phyloP scores from a whole-genome alignment of 1,284 basidiomycete genomes.

The Heterobasidion parviporum region DNA sequence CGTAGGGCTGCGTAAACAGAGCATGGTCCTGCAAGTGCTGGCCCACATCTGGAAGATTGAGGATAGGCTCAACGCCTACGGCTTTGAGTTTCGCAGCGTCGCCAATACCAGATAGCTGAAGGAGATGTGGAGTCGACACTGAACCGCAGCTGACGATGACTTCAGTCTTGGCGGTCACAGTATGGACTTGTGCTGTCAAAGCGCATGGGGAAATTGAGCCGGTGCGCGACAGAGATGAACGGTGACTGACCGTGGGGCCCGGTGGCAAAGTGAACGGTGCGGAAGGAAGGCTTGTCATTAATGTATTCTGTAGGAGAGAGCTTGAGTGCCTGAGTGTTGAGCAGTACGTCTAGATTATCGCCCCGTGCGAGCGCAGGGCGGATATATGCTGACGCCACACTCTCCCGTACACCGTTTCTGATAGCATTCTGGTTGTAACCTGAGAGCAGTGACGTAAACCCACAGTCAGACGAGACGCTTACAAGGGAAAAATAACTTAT shows the following conservation, averaged over 20 bases:
- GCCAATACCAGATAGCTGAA: slow-evolving; percentile 38
- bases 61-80: slow-evolving; percentile 21
- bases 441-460: slow-evolving; percentile 1
- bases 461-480: not conserved
- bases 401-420: slow-evolving; percentile 22
- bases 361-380: slow-evolving; percentile 18
- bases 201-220: not conserved
- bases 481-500: not conserved
- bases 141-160: slow-evolving; percentile 27
- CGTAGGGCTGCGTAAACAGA: slow-evolving; percentile 10
- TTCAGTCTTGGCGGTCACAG: slow-evolving; percentile 16
- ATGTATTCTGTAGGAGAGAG: slow-evolving; percentile 21
- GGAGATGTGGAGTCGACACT: slow-evolving; percentile 29
- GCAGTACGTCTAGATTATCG: slow-evolving; percentile 33
- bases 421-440: slow-evolving; percentile 29
- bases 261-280: slow-evolving; percentile 23
- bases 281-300: slow-evolving; percentile 16
- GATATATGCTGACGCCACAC: slow-evolving; percentile 31
- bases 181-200: slow-evolving; percentile 12
- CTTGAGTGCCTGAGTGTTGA: slow-evolving; percentile 31
- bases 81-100: slow-evolving; percentile 19
- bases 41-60: slow-evolving; percentile 27
- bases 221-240: not conserved
- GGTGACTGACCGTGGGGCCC: slow-evolving; percentile 11
- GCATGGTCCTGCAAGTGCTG: slow-evolving; percentile 31